Evolutionary conservation across 345 rosid species (phyloP).

Genomic region (Iberis pinnata): DNA sequence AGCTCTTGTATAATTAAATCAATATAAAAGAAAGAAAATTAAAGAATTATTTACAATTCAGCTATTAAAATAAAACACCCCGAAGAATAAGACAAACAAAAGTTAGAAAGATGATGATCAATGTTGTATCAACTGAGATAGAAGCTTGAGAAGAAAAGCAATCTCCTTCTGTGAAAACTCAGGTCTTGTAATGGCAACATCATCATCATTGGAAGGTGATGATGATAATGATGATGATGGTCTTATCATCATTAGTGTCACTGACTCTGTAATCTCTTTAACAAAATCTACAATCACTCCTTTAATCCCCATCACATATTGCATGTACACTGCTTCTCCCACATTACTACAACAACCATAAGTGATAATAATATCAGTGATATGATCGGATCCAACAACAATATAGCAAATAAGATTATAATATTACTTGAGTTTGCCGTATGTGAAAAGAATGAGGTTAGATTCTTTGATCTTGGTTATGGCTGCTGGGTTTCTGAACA

Average conservation of each 20-base stretch:
- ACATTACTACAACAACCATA: conserved; percentile 49
- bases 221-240: conserved; percentile 17
- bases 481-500: conserved; percentile 66
- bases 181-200: conserved; percentile 40
- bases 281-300: conserved; percentile 89
- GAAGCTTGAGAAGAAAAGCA: conserved; percentile 78
- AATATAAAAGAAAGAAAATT: background rate
- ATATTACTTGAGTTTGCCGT: conserved; percentile 76
- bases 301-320: conserved; percentile 81
- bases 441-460: conserved; percentile 72
- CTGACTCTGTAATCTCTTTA: conserved; percentile 63
- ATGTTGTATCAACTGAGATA: conserved; percentile 66
- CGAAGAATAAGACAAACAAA: background rate
- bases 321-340: conserved; percentile 88
- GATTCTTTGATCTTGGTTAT: conserved; percentile 72
- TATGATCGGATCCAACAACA: no score
- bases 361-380: background rate
- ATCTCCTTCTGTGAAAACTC: conserved; percentile 65
- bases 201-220: conserved; percentile 27
- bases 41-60: conserved; percentile 18
- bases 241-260: conserved; percentile 40
- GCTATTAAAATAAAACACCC: conserved; percentile 8
- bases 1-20: background rate
- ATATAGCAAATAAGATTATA: background rate
- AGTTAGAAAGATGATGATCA: conserved; percentile 20